Evolutionary conservation across 495 filamentous ascomycete genomes (phyloP).

Genomic region (Penicillium arizonense): DNA sequence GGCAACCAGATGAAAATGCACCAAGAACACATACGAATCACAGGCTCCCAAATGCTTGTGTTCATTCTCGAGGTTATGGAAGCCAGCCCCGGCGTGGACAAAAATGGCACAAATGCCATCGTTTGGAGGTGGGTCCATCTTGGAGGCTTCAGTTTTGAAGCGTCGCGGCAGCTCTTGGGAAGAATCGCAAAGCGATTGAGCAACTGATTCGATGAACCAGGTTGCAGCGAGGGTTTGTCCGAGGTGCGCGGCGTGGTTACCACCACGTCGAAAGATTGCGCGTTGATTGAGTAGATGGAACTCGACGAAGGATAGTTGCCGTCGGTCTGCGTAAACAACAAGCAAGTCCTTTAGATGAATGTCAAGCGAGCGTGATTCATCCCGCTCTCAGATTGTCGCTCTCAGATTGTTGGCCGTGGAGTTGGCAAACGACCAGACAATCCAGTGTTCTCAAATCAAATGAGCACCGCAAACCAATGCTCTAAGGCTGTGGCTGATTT

Average conservation of each 20-base stretch:
- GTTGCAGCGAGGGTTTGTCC: no score
- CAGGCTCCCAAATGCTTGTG: slow-evolving; percentile 78
- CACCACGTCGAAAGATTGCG: no score
- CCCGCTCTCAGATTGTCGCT: no score
- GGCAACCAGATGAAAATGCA: background rate
- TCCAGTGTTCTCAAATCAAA: background rate
- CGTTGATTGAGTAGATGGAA: no score
- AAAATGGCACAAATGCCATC: slow-evolving; percentile 71
- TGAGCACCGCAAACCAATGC: slow-evolving; percentile 1
- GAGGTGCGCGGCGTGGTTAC: background rate
- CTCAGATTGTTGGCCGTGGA: background rate
- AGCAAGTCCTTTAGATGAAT: no score
- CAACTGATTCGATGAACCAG: no score
- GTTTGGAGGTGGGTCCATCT: slow-evolving; percentile 31
- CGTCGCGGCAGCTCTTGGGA: background rate
- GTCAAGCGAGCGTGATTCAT: no score
- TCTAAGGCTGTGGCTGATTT: background rate
- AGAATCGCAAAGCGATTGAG: no score
- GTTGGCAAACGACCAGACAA: no score
- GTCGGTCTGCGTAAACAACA: no score
- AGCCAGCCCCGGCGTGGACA: slow-evolving; percentile 95
- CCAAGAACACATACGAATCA: slow-evolving; percentile 65
- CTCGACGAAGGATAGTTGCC: no score
- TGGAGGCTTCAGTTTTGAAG: background rate
- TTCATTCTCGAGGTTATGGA: slow-evolving; percentile 84